Evolutionary conservation across 495 filamentous ascomycete genomes (phyloP).

Genomic region (Aspergillus kassunensis): DNA sequence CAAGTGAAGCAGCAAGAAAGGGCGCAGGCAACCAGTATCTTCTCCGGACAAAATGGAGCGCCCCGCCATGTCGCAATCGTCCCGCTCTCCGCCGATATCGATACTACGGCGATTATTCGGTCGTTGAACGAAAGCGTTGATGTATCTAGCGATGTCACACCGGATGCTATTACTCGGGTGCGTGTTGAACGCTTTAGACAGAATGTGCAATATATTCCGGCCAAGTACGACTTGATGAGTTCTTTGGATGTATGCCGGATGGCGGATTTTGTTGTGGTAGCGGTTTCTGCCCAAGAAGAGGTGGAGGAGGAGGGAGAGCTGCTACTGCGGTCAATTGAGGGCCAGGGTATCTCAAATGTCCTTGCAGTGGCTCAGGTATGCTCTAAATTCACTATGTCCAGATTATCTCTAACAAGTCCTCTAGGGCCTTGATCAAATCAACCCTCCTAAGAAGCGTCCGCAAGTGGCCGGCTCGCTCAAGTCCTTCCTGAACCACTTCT

Average conservation of each 20-base stretch:
- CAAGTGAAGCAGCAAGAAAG: constrained; percentile 76
- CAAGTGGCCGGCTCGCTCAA: constrained; percentile 77
- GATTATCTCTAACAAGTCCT: not conserved
- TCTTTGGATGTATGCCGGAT: constrained; percentile 81
- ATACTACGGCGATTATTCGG: constrained; percentile 61
- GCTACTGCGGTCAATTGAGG: constrained; percentile 78
- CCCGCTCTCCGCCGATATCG: constrained; percentile 69
- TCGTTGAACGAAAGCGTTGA: constrained; percentile 76
- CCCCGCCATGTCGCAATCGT: constrained; percentile 90
- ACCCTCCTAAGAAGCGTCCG: constrained; percentile 69
- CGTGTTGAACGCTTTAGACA: constrained; percentile 89
- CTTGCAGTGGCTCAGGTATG: constrained; percentile 67
- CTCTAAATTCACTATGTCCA: not conserved
- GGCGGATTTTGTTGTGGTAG: constrained; percentile 84
- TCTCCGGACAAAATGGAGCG: constrained; percentile 77
- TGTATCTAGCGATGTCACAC: constrained; percentile 60
- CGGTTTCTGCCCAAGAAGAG: constrained; percentile 75
- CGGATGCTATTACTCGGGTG: constrained; percentile 56
- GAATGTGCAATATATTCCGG: constrained; percentile 76
- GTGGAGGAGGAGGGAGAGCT: constrained; percentile 79
- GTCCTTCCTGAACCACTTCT: constrained; percentile 89
- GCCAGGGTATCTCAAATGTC: constrained; percentile 87
- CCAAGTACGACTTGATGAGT: constrained; percentile 64
- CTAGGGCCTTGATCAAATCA: constrained; percentile 63
- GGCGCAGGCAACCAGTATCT: constrained; percentile 69